phyloP scores from a whole-genome alignment of 2,329 filamentous ascomycete genomes.

The Fusarium odoratissimum region DNA sequence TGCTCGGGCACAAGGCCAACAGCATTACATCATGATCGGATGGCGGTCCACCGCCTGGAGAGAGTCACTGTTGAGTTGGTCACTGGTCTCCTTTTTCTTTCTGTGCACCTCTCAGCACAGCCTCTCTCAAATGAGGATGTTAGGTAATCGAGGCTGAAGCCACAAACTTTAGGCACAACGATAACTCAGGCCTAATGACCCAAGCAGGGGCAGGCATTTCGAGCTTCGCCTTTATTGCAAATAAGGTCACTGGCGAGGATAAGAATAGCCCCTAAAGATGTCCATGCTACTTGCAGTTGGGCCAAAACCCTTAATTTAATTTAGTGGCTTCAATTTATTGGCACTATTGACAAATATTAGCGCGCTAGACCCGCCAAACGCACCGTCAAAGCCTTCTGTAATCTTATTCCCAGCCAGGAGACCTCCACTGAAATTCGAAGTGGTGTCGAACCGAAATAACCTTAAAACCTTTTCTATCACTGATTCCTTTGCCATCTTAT shows the following conservation, averaged over 20 bases:
- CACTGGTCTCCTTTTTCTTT: background rate
- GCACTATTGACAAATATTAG: background rate
- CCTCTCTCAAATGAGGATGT: too few relatives aligned
- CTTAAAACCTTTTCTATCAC: too few relatives aligned
- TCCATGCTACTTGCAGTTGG: too few relatives aligned
- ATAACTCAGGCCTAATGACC: too few relatives aligned
- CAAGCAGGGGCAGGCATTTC: too few relatives aligned
- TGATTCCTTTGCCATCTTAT: too few relatives aligned
- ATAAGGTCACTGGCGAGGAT: too few relatives aligned
- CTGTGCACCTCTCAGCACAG: background rate
- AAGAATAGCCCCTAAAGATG: too few relatives aligned
- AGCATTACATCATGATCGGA: background rate
- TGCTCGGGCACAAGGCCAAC: background rate
- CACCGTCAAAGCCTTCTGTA: background rate
- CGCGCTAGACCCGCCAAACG: background rate
- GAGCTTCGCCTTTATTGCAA: too few relatives aligned
- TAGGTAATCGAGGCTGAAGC: rapidly evolving
- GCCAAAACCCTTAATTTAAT: background rate
- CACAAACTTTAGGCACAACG: background rate
- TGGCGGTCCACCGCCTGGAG: background rate
- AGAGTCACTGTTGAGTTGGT: background rate
- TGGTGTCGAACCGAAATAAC: too few relatives aligned
- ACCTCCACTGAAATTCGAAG: too few relatives aligned
- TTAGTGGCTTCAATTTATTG: background rate
- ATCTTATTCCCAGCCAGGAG: background rate